phyloP scores from a whole-genome alignment of 257 asterid species.

The Voacanga thouarsii region DNA sequence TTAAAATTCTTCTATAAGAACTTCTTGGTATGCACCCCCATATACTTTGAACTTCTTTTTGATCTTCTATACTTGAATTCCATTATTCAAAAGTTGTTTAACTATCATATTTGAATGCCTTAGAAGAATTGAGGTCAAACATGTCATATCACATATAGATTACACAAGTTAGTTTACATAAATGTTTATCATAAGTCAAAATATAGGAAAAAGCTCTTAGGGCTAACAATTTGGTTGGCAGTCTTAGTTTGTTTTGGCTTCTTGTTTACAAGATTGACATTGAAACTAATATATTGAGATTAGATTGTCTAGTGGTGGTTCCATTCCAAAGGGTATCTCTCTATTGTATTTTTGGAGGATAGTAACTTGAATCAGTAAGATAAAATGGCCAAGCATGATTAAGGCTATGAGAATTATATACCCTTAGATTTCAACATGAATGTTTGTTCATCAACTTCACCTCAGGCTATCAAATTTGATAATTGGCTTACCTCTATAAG shows the following conservation, averaged over 20 bases:
- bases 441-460: not conserved
- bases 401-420: not conserved
- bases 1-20: too few species aligned
- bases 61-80: too few species aligned
- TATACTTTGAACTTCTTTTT: too few species aligned
- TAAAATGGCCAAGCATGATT: not conserved
- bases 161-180: too few species aligned
- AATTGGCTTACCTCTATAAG: not conserved
- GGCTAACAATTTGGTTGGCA: conserved; percentile 85
- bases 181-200: too few species aligned
- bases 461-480: not conserved
- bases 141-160: too few species aligned
- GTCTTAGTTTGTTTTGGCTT: not conserved
- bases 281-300: not conserved
- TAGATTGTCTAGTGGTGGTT: not conserved
- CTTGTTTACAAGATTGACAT: not conserved
- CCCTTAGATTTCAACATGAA: not conserved
- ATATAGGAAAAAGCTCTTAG: too few species aligned
- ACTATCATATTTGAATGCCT: too few species aligned
- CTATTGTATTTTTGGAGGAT: not conserved
- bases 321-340: not conserved
- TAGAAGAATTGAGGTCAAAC: too few species aligned
- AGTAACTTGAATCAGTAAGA: not conserved
- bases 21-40: too few species aligned
- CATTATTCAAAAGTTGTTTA: too few species aligned